A percentile compares a stretch with the other conserved stretches of the same genome.
These are phyloP conservation scores for Mucor piriformis DNA, from an alignment of 371 early-diverging fungal species.

Conservation along the genomic window DNA sequence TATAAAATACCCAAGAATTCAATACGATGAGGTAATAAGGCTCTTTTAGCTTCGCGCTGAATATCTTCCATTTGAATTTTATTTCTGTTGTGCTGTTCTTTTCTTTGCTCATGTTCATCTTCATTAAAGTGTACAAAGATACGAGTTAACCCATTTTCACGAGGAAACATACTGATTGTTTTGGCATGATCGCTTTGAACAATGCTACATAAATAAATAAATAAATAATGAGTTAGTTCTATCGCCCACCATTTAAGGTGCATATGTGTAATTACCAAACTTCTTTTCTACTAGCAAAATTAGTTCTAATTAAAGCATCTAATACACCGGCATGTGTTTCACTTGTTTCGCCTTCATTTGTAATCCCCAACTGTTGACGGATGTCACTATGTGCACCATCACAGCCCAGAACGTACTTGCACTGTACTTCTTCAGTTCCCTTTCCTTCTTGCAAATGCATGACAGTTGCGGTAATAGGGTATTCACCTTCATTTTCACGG, in stretches of 20 bases:
- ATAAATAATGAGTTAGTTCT: too few relatives aligned
- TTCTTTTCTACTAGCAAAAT: conserved; percentile 45
- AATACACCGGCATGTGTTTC: conserved; percentile 50
- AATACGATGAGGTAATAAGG: conserved; percentile 43
- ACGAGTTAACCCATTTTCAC: conserved; percentile 49
- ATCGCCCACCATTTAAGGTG: background rate
- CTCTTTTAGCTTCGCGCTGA: conserved; percentile 50
- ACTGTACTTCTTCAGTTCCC: conserved; percentile 36
- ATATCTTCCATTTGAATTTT: conserved; percentile 53
- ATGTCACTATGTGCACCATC: conserved; percentile 54
- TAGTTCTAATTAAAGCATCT: conserved; percentile 51
- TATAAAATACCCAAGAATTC: conserved; percentile 52
- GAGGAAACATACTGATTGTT: conserved; percentile 46
- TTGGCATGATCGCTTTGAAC: conserved; percentile 43
- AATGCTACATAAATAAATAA: conserved; percentile 25
- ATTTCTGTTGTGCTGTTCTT: conserved; percentile 49
- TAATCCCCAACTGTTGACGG: conserved; percentile 37
- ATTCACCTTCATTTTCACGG: conserved; percentile 15
- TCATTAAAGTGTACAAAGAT: conserved; percentile 52
- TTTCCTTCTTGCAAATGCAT: conserved; percentile 39
- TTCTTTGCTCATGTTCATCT: conserved; percentile 41
- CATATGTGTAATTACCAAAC: conserved; percentile 36
- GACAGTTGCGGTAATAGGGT: conserved; percentile 40
- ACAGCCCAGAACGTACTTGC: conserved; percentile 47
- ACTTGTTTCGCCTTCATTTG: conserved; percentile 43